Evolutionary conservation across 257 asterid genomes (phyloP).

Genomic region (Rhazya stricta): DNA sequence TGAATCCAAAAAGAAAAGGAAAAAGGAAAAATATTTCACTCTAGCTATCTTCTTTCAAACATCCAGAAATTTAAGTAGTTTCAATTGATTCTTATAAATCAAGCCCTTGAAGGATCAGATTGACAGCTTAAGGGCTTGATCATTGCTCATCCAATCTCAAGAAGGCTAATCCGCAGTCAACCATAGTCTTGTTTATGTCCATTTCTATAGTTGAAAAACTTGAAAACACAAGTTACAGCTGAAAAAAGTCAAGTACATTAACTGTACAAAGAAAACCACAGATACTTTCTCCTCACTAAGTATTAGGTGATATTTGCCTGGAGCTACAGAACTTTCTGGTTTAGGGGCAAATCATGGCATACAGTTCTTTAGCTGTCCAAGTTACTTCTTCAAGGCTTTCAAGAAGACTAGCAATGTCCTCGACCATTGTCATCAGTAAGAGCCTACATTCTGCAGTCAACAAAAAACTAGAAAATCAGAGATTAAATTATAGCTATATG

Average conservation of each 20-base stretch:
- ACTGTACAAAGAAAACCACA: conserved; percentile 8
- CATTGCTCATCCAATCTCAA: too few relatives aligned
- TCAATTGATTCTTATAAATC: too few relatives aligned
- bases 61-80: too few relatives aligned
- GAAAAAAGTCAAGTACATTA: neutral
- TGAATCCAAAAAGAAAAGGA: too few relatives aligned
- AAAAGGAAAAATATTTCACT: too few relatives aligned
- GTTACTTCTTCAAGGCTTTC: conserved; percentile 49
- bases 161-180: too few relatives aligned
- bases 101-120: too few relatives aligned
- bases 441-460: conserved; percentile 49
- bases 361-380: conserved; percentile 66
- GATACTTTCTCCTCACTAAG: neutral
- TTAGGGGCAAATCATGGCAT: conserved; percentile 21
- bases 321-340: neutral
- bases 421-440: conserved; percentile 41
- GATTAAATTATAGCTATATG: neutral
- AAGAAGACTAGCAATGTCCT: conserved; percentile 36
- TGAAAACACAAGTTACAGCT: neutral
- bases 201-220: neutral
- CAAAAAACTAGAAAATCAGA: neutral
- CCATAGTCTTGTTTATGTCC: neutral
- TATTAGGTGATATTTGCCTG: neutral
- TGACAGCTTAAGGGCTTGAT: too few relatives aligned
- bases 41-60: too few relatives aligned